These are phyloP conservation scores for Eremomyces bilateralis DNA, from an alignment of 495 filamentous ascomycete genomes.

Conservation along the genomic window DNA sequence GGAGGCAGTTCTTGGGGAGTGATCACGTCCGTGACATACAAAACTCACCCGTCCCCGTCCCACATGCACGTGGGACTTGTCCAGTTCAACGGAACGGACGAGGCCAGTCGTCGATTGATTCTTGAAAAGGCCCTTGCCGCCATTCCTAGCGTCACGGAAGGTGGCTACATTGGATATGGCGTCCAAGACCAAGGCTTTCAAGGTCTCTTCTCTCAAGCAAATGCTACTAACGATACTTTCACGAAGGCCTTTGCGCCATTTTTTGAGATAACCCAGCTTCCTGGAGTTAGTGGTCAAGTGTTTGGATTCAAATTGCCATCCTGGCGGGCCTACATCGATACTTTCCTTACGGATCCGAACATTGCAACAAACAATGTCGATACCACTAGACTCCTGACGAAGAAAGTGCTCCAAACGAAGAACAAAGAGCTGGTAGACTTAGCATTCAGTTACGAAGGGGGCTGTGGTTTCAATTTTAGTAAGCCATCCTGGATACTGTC, in stretches of 20 bases:
- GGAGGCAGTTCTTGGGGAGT: constrained; percentile 5
- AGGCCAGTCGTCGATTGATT: neutral
- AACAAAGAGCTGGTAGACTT: constrained; percentile 3
- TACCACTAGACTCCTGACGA: constrained; percentile 6
- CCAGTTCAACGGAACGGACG: constrained; percentile 2
- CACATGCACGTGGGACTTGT: constrained; percentile 2
- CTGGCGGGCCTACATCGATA: constrained; percentile 5
- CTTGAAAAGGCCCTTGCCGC: neutral
- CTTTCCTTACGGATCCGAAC: constrained; percentile 8
- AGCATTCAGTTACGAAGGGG: neutral
- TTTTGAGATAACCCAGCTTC: neutral
- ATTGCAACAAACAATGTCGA: constrained; percentile 8
- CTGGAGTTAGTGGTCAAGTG: neutral
- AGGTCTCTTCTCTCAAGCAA: constrained; percentile 5
- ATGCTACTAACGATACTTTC: constrained; percentile 5
- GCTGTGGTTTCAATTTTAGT: constrained; percentile 6
- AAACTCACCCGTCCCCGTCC: constrained; percentile 4
- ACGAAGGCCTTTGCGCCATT: constrained; percentile 1
- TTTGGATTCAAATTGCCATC: constrained; percentile 1
- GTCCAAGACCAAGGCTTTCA: neutral
- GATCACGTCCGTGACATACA: constrained; percentile 6
- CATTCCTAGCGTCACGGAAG: constrained; percentile 2
- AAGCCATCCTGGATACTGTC: neutral
- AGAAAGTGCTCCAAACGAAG: constrained; percentile 9
- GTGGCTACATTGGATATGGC: constrained; percentile 7